phyloP scores from a whole-genome alignment of 2,329 filamentous ascomycete species.

The Davidsoniella eucalypti region DNA sequence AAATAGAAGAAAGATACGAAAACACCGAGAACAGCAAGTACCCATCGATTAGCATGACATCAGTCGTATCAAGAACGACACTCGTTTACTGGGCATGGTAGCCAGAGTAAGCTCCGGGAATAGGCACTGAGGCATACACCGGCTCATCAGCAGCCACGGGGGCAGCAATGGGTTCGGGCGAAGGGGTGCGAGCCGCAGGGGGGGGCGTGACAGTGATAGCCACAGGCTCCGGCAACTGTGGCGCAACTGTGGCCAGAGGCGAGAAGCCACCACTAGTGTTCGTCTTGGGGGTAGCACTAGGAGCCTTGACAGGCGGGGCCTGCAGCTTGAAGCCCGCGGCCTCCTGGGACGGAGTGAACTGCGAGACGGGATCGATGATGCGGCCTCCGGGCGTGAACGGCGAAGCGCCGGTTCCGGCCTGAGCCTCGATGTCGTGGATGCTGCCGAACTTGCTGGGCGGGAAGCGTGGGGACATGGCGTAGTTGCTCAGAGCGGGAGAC shows the following conservation, averaged over 20 bases:
- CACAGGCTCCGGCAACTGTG: constrained; percentile 11
- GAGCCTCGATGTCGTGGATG: constrained; percentile 27
- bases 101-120: constrained; percentile 63
- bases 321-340: constrained; percentile 61
- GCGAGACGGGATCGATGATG: constrained; percentile 45
- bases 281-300: constrained; percentile 57
- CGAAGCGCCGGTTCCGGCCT: constrained; percentile 12
- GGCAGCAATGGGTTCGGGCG: constrained; percentile 20
- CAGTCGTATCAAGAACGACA: neutral
- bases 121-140: constrained; percentile 71
- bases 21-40: neutral
- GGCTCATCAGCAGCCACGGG: constrained; percentile 63
- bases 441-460: constrained; percentile 39
- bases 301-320: constrained; percentile 64
- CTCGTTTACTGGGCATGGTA: constrained; percentile 2
- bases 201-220: constrained; percentile 15
- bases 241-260: constrained; percentile 25
- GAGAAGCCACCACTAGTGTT: constrained; percentile 44
- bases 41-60: neutral
- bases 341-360: constrained; percentile 37
- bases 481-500: constrained; percentile 28
- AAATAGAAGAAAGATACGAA: constrained; percentile 3
- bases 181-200: constrained; percentile 21
- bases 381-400: constrained; percentile 36
- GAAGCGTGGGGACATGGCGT: constrained; percentile 44